These are phyloP conservation scores for Triticum dicoccoides DNA, from an alignment of 176 grass and related monocot species.

Conservation along the genomic window DNA sequence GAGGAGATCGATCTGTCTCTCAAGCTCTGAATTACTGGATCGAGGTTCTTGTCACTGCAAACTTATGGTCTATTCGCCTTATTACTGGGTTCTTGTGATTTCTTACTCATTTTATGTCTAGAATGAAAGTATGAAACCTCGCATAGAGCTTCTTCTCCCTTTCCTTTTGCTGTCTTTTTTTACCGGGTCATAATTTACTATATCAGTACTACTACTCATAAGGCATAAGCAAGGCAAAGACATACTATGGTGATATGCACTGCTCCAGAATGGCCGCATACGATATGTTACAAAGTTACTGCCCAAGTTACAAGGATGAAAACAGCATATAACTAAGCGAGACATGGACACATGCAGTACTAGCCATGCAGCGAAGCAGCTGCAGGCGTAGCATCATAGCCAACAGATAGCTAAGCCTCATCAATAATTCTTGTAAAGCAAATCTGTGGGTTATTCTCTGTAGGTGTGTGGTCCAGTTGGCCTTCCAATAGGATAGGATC, in stretches of 20 bases:
- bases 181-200: not conserved
- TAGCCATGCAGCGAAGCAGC: not conserved
- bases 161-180: not conserved
- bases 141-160: not conserved
- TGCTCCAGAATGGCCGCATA: not conserved
- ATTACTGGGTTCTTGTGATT: not conserved
- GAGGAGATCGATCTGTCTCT: slow-evolving; percentile 72
- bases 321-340: not conserved
- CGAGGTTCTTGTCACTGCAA: slow-evolving; percentile 19
- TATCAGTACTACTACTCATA: not conserved
- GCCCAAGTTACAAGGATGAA: not conserved
- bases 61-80: not conserved
- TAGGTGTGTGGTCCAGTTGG: slow-evolving; percentile 37
- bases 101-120: not conserved
- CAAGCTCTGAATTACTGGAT: slow-evolving; percentile 48
- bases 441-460: slow-evolving; percentile 4
- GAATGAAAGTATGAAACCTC: not conserved
- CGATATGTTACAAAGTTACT: not conserved
- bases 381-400: slow-evolving; percentile 6
- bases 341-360: not conserved
- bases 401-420: not conserved
- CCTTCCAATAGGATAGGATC: slow-evolving; percentile 17
- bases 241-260: not conserved
- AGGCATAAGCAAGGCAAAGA: not conserved
- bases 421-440: slow-evolving; percentile 32